Evolutionary conservation across 306 rosid genomes (phyloP), one percentile per base, ranked within the genome.

Genomic region (Pterocarpus santalinus): DNA sequence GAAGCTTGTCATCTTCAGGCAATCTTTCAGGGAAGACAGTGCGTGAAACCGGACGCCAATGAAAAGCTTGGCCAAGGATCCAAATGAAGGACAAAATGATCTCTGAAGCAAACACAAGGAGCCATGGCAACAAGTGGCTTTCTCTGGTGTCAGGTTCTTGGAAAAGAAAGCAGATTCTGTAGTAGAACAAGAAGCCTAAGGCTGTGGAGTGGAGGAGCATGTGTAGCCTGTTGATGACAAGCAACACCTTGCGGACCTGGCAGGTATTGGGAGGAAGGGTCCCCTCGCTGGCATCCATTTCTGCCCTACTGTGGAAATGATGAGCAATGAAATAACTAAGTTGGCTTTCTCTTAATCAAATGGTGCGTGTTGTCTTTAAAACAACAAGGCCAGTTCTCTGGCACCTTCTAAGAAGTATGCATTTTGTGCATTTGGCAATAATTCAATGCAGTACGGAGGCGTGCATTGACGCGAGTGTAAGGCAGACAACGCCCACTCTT

Each of bases 81-180:
- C 98, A 94, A 17, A 89, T 63, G 52, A 90, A 87, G 77, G 93
- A 87, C 69, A 92, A 90, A 63, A 88, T 34, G 76, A 82, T 81
- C 77, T 92, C 97, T 4, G 97, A 87, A 33, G 79, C 30, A 65
- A 85, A 90, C 62, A 89, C 80, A 28, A 92, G 84, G 1, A 87
- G 76, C 93, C 92, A 88, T 35, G 89, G 84, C 0, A 88, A 43
- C 51, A 81, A 56, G 41, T 82, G 78, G 41, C 43, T 74, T 64
- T 14, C 65, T 53, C 39, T 82, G 14, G 47, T 34, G 56, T 73
- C 74, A 69, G 66, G 56, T 63, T 74, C 16, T 43, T 70, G 87
- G 75, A 87, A 57, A 32, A 89, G 71, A 58, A 73, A 75, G 16
- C 83, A 69, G 22, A 72, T 33, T 58, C 98, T 88, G 76, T 87